phyloP scores from a whole-genome alignment of 2,329 filamentous ascomycete genomes.

The Venturia pyrina region DNA sequence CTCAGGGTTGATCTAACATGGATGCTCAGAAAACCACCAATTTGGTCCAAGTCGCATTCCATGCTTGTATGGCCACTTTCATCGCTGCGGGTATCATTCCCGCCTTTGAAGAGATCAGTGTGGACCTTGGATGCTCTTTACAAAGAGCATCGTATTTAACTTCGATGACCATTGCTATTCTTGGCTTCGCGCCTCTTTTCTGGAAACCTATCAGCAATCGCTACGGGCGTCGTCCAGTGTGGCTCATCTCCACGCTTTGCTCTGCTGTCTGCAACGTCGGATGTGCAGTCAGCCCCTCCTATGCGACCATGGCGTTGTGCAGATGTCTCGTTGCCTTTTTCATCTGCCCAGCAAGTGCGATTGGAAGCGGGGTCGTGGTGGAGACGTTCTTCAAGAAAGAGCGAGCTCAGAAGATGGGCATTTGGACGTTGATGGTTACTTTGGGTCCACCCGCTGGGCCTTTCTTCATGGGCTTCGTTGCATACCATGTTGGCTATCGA shows the following conservation, averaged over 20 bases:
- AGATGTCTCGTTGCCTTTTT: conserved; percentile 46
- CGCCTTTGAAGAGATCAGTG: conserved; percentile 43
- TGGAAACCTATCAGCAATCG: conserved; percentile 47
- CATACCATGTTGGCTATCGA: conserved; percentile 41
- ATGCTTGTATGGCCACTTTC: conserved; percentile 49
- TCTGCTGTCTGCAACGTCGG: conserved; percentile 43
- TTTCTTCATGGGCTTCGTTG: conserved; percentile 36
- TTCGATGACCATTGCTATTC: conserved; percentile 44
- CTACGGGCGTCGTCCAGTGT: conserved; percentile 46
- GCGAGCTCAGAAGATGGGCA: conserved; percentile 44
- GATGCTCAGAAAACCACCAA: conserved; percentile 39
- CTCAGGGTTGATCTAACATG: background rate
- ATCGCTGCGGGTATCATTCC: conserved; percentile 45
- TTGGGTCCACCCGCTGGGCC: conserved; percentile 36
- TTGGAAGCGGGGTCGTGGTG: conserved; percentile 47
- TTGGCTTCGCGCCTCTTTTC: conserved; percentile 44
- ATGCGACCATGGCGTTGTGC: conserved; percentile 40
- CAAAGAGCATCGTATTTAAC: conserved; percentile 44
- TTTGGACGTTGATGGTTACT: conserved; percentile 46
- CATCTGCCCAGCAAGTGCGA: conserved; percentile 43
- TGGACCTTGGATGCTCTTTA: conserved; percentile 39
- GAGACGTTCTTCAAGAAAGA: conserved; percentile 49
- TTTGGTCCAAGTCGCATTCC: conserved; percentile 45
- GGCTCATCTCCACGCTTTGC: conserved; percentile 40
- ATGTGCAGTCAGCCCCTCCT: conserved; percentile 40